A percentile compares a stretch with the other conserved stretches of the same genome.
These are phyloP conservation scores for Posidonia oceanica DNA, from an alignment of 116 monocot species.

Conservation along the genomic window DNA sequence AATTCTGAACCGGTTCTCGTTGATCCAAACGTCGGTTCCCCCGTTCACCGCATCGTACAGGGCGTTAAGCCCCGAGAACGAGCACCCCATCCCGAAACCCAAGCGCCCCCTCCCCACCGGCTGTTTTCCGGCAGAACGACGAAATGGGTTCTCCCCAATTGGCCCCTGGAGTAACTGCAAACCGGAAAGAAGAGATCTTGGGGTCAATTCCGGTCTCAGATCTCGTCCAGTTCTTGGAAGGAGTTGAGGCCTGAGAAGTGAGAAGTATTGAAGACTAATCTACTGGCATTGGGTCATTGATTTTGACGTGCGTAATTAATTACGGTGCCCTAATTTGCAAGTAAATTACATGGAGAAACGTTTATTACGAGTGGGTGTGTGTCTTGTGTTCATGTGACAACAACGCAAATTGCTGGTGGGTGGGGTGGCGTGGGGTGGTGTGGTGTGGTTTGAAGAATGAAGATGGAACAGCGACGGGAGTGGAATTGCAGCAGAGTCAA, in stretches of 20 bases:
- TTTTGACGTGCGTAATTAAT: too few relatives aligned
- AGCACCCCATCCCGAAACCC: constrained; percentile 69
- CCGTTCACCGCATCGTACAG: constrained; percentile 63
- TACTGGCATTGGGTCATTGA: too few relatives aligned
- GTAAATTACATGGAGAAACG: neutral
- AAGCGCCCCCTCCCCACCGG: neutral
- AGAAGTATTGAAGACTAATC: too few relatives aligned
- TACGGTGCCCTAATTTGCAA: neutral
- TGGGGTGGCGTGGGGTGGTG: too few relatives aligned
- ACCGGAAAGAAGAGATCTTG: neutral
- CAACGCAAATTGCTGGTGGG: too few relatives aligned
- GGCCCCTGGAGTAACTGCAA: neutral
- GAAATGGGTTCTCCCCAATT: neutral
- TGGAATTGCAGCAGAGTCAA: too few relatives aligned
- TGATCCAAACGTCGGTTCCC: constrained; percentile 91
- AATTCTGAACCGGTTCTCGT: constrained; percentile 83
- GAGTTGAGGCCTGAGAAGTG: too few relatives aligned
- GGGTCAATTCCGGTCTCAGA: neutral
- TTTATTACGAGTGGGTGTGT: too few relatives aligned
- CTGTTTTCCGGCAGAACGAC: neutral
- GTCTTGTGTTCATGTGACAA: too few relatives aligned
- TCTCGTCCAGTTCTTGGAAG: too few relatives aligned
- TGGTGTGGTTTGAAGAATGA: too few relatives aligned
- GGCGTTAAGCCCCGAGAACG: constrained; percentile 87
- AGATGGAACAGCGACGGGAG: too few relatives aligned